Evolutionary conservation across 352 stramenopile genomes (phyloP).

Genomic region (Globisporangium lucens): DNA sequence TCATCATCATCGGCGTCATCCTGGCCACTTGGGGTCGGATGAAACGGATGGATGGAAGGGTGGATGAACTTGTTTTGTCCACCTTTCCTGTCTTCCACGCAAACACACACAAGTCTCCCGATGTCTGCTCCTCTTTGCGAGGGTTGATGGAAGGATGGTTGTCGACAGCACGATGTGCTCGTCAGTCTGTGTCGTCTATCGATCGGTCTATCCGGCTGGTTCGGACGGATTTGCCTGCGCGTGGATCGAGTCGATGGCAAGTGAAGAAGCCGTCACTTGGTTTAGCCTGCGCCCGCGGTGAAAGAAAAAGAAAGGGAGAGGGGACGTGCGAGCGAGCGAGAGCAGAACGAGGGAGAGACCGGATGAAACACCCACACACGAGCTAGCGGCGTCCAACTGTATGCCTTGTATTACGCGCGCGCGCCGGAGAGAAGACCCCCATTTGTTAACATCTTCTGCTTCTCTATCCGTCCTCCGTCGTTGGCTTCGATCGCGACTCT

Average conservation of each 20-base stretch:
- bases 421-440: slow-evolving; percentile 24
- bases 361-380: slow-evolving; percentile 7
- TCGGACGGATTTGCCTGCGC: neutral
- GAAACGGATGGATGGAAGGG: neutral
- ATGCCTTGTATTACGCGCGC: slow-evolving; percentile 19
- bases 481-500: slow-evolving; percentile 18
- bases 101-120: slow-evolving; percentile 5
- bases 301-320: slow-evolving; percentile 12
- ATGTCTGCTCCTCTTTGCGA: neutral
- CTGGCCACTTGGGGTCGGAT: slow-evolving; percentile 2
- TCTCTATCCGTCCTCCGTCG: slow-evolving; percentile 73
- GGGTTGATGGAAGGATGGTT: neutral
- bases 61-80: neutral
- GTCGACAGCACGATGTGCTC: slow-evolving; percentile 3
- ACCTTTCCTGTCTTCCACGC: neutral
- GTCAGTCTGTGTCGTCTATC: neutral
- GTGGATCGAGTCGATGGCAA: slow-evolving; percentile 10
- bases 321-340: slow-evolving; percentile 7
- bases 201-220: neutral
- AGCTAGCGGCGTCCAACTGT: slow-evolving; percentile 10
- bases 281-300: neutral
- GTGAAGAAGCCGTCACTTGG: neutral
- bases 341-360: slow-evolving; percentile 12
- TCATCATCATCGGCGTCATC: neutral
- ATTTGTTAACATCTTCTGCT: slow-evolving; percentile 79